A percentile compares a stretch with the other conserved stretches of the same genome.
phyloP scores from a whole-genome alignment of 495 filamentous ascomycete genomes.

The Aspergillus wentii region DNA sequence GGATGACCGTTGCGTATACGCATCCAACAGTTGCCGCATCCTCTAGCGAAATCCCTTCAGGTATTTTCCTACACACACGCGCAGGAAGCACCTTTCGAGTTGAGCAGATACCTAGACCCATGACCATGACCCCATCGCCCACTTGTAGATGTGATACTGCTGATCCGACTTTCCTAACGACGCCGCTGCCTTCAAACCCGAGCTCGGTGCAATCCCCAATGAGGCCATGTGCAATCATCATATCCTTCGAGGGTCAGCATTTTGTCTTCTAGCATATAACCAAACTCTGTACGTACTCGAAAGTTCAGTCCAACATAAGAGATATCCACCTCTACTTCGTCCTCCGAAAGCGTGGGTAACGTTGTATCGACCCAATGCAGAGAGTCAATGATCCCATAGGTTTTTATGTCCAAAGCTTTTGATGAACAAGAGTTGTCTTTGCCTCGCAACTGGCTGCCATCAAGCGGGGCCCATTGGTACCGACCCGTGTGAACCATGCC shows the following conservation, averaged over 20 bases:
- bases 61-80: conserved; percentile 14
- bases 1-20: conserved; percentile 22
- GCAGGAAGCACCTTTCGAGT: conserved; percentile 1
- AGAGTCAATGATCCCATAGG: conserved; percentile 19
- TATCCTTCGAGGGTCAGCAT: conserved; percentile 31
- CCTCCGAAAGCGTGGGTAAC: conserved; percentile 1
- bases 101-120: conserved; percentile 4
- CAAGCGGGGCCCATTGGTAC: conserved; percentile 18
- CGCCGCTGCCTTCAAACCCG: conserved; percentile 33
- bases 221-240: conserved; percentile 28
- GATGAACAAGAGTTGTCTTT: neutral
- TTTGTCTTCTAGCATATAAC: conserved; percentile 34
- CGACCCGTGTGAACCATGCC: conserved; percentile 20
- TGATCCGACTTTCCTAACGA: conserved; percentile 31
- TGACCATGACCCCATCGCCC: conserved; percentile 33
- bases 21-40: conserved; percentile 21
- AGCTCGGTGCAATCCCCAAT: conserved; percentile 11
- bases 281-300: conserved; percentile 25
- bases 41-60: conserved; percentile 17
- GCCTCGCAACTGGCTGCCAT: conserved; percentile 8
- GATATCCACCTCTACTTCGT: conserved; percentile 32
- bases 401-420: conserved; percentile 11
- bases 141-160: conserved; percentile 25
- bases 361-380: conserved; percentile 17
- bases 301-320: conserved; percentile 38